Conservation (phyloP, 78 protist genomes). For the Cavenderia fasciculata region DNA sequence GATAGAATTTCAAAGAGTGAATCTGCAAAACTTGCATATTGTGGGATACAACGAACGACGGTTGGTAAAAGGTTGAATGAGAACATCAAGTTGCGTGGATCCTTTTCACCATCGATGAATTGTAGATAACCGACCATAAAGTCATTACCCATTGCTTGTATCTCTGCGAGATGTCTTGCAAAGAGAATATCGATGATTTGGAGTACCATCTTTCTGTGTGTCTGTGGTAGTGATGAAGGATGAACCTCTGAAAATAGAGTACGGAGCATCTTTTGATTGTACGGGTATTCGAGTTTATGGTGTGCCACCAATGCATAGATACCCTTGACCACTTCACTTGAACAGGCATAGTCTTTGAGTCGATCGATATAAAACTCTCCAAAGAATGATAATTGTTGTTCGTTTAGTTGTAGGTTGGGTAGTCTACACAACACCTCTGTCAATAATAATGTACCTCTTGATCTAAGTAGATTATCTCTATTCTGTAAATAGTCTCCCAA, state of each 20-base stretch:
- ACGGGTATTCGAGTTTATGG: slow-evolving; percentile 37
- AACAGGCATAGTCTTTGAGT: slow-evolving; percentile 65
- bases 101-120: slow-evolving; percentile 95
- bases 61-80: slow-evolving; percentile 75
- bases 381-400: slow-evolving; percentile 46
- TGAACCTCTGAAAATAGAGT: slow-evolving; percentile 73
- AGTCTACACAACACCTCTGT: slow-evolving; percentile 69
- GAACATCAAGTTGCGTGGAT: slow-evolving; percentile 92
- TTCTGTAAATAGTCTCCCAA: slow-evolving; percentile 78
- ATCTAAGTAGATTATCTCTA: slow-evolving; percentile 65
- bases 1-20: slow-evolving; percentile 86
- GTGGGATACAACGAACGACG: slow-evolving; percentile 51
- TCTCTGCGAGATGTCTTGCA: slow-evolving; percentile 16
- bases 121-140: slow-evolving; percentile 87
- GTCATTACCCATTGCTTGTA: slow-evolving; percentile 62
- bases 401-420: slow-evolving; percentile 40
- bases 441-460: slow-evolving; percentile 77
- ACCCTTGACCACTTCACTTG: slow-evolving; percentile 69
- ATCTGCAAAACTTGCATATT: slow-evolving; percentile 51
- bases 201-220: slow-evolving; percentile 66
- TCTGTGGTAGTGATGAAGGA: slow-evolving; percentile 64
- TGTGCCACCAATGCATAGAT: slow-evolving; percentile 34
- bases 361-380: slow-evolving; percentile 52
- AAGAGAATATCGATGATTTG: slow-evolving; percentile 37
- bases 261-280: slow-evolving; percentile 56